Evolutionary conservation across 2,329 filamentous ascomycete genomes (phyloP), one percentile per base, ranked within the genome.

Genomic region (Colletotrichum plurivorum): DNA sequence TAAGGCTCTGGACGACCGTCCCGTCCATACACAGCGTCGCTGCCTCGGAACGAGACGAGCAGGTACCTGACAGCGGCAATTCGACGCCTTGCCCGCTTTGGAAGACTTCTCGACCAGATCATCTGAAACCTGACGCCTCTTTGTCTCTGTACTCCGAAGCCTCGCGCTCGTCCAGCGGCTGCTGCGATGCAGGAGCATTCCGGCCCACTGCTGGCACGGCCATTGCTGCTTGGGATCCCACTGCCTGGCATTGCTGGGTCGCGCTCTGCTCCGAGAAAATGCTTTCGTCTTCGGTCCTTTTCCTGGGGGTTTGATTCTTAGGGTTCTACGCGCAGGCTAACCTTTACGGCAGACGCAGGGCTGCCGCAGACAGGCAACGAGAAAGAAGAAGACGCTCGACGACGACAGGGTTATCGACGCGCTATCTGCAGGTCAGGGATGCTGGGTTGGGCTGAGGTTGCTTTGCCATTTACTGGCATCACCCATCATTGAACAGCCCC

Each of bases 391-490:
- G 5, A 39, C 45, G 39, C 43, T 31, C 49, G 25, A 25, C 22
- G 22, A 25, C 22, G 22, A 62, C 66, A 65, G 54, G 61, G 54
- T 12, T 49, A 48, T 59, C 48, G 48, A 51, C 46, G 20, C 31
- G 46, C 60, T 46, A 41, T 20, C 65, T 64, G 48, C 60, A 54
- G 27, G 54, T 54, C 41, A 52, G 15, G 46, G 58, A 45, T 62
- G 49, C 3, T 22, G 46, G 55, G 55, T n/a, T 36, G 36, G 53
- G 53, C n/a, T 51, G 12, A 62, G 54, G 49, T 69, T 69, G 66
- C 61, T 69, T 69, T 54, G 49, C 43, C 43, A n/a, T n/a, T 45
- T 56, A 56, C 62, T 51, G 52, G 63, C 67, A 69, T 69, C 45
- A 69, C 56, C 60, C 60, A 62, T 62, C 31, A 46, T 53, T 27